Percentiles rank a stretch among this genome's conserved stretches.
These are phyloP conservation scores for Eragrostis curvula DNA, from an alignment of 176 grass and related monocot species.

Conservation along the genomic window DNA sequence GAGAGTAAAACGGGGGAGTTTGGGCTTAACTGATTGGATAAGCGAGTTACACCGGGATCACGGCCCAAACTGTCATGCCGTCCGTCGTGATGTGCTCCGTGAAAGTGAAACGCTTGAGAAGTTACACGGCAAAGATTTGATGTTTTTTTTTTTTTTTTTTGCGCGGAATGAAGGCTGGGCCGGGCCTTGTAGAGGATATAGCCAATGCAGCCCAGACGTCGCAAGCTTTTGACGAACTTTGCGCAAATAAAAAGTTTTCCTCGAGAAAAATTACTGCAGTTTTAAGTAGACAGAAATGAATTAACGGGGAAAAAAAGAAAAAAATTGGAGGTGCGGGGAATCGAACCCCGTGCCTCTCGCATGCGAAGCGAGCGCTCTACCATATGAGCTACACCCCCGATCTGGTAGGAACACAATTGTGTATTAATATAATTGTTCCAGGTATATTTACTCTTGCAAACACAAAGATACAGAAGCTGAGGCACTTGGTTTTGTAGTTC, in stretches of 20 bases:
- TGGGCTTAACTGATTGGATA: not conserved
- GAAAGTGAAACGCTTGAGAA: too few relatives aligned
- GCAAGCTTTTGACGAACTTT: too few relatives aligned
- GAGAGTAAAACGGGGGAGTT: not conserved
- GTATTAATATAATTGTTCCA: too few relatives aligned
- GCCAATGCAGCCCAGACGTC: not conserved
- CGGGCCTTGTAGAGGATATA: not conserved
- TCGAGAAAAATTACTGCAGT: not conserved
- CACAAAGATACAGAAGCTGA: too few relatives aligned
- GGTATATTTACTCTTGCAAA: too few relatives aligned
- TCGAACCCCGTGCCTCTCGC: slow-evolving; percentile 99
- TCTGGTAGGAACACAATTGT: too few relatives aligned
- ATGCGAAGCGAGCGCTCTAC: slow-evolving; percentile 99
- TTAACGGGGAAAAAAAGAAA: not conserved
- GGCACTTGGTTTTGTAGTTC: too few relatives aligned
- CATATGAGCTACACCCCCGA: slow-evolving; percentile 99
- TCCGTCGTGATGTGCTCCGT: too few relatives aligned
- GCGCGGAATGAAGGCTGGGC: not conserved
- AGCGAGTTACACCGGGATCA: not conserved
- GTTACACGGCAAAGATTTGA: too few relatives aligned
- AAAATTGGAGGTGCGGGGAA: slow-evolving; percentile 89
- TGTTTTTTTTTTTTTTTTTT: not conserved
- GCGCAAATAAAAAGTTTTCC: too few relatives aligned
- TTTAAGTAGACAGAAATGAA: not conserved
- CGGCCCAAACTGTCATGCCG: too few relatives aligned